These are phyloP conservation scores for Phyllosticta paracitricarpa DNA, from an alignment of 2,329 filamentous ascomycete species.

Conservation along the genomic window DNA sequence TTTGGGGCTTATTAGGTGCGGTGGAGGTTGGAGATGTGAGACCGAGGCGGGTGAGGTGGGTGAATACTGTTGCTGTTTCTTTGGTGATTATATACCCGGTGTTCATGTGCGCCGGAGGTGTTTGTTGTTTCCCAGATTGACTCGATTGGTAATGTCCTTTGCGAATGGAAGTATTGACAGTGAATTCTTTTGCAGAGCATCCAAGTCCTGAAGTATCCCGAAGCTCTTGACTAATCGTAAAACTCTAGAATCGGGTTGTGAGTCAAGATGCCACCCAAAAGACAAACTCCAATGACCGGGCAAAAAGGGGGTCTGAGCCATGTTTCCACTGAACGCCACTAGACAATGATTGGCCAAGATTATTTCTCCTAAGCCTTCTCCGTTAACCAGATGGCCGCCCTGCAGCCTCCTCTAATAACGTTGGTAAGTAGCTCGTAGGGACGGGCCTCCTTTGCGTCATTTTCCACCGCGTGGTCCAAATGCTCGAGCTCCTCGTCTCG, in stretches of 20 bases:
- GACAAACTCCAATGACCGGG: not conserved
- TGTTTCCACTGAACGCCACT: not conserved
- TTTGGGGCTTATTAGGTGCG: too few species aligned
- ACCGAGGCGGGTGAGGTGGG: not conserved
- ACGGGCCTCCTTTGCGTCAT: conserved; percentile 81
- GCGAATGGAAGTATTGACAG: not conserved
- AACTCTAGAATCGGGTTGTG: not conserved
- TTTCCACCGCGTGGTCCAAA: conserved; percentile 85
- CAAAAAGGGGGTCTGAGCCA: not conserved
- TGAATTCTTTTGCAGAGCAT: not conserved
- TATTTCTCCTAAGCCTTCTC: conserved; percentile 49
- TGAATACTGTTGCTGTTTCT: not conserved
- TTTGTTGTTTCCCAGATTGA: not conserved
- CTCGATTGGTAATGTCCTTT: too few species aligned
- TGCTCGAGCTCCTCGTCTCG: conserved; percentile 96
- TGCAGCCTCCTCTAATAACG: conserved; percentile 80
- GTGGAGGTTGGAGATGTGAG: too few species aligned
- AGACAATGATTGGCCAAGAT: not conserved
- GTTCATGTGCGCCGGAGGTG: not conserved
- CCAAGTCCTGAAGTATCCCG: not conserved
- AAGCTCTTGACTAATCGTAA: not conserved
- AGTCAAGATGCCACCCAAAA: not conserved
- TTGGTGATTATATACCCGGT: not conserved
- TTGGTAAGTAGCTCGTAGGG: conserved; percentile 84
- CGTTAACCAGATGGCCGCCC: conserved; percentile 85